phyloP scores from a whole-genome alignment of 179 eudicot genomes.

The Beta macrorhiza region DNA sequence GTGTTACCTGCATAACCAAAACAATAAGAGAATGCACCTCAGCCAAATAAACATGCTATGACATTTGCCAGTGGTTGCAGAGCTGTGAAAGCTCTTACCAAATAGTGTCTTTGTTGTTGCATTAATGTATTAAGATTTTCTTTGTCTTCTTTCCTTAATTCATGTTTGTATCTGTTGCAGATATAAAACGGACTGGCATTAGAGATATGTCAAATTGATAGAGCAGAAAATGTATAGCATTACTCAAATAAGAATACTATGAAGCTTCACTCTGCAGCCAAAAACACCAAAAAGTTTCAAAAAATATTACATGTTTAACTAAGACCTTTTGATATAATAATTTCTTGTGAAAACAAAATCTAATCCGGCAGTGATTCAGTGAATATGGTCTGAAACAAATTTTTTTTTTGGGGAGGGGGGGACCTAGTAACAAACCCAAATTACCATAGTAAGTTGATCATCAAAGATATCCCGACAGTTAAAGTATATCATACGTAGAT shows the following conservation, averaged over 20 bases:
- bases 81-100: conserved; percentile 43
- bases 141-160: conserved; percentile 73
- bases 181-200: neutral
- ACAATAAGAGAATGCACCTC: neutral
- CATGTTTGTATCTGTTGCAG: conserved; percentile 67
- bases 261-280: neutral
- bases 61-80: conserved; percentile 8
- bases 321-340: neutral
- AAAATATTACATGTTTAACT: neutral
- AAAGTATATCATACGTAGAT: neutral
- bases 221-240: neutral
- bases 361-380: neutral
- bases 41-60: neutral
- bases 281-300: too few relatives aligned
- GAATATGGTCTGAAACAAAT: neutral
- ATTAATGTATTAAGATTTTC: conserved; percentile 50
- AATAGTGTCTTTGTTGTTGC: conserved; percentile 63
- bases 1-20: conserved; percentile 63
- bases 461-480: neutral
- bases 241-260: too few relatives aligned
- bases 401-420: too few relatives aligned
- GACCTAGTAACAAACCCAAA: neutral
- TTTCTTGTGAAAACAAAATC: neutral
- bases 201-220: neutral
- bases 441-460: neutral